Conservation (phyloP, 306 rosid genomes). For the Argentina anserina region DNA sequence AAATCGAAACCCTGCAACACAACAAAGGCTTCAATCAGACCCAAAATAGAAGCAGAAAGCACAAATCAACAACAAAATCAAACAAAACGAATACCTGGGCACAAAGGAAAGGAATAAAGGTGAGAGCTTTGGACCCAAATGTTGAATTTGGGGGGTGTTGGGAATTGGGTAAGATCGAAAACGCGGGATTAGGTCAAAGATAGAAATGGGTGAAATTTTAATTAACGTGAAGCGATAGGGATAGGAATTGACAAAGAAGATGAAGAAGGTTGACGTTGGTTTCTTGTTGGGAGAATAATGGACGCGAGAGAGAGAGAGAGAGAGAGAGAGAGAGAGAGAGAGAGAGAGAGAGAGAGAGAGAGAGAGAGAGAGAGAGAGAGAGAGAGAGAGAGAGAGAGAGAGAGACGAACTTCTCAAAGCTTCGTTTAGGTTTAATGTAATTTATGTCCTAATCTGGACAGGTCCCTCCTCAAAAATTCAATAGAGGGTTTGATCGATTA, state of each 20-base stretch:
- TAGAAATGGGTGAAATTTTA: background rate
- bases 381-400: background rate
- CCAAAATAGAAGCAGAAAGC: background rate
- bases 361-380: background rate
- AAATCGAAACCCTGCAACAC: conserved; percentile 17
- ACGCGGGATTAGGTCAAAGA: conserved; percentile 8
- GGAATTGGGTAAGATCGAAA: background rate
- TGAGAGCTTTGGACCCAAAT: background rate
- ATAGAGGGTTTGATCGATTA: too few relatives aligned
- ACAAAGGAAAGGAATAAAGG: background rate
- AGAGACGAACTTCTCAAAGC: too few relatives aligned
- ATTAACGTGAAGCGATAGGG: background rate
- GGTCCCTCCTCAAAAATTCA: too few relatives aligned
- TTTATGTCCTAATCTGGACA: too few relatives aligned
- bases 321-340: too few relatives aligned
- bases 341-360: too few relatives aligned
- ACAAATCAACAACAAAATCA: background rate
- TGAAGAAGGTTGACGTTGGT: background rate
- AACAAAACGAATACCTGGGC: background rate
- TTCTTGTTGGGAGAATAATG: background rate
- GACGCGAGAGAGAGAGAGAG: too few relatives aligned
- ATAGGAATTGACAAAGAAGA: conserved; percentile 8
- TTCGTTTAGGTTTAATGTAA: too few relatives aligned
- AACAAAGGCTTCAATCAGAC: conserved; percentile 1
- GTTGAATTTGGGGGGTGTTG: background rate